Evolutionary conservation across 495 filamentous ascomycete species (phyloP).

Genomic region (Collariella sp.): DNA sequence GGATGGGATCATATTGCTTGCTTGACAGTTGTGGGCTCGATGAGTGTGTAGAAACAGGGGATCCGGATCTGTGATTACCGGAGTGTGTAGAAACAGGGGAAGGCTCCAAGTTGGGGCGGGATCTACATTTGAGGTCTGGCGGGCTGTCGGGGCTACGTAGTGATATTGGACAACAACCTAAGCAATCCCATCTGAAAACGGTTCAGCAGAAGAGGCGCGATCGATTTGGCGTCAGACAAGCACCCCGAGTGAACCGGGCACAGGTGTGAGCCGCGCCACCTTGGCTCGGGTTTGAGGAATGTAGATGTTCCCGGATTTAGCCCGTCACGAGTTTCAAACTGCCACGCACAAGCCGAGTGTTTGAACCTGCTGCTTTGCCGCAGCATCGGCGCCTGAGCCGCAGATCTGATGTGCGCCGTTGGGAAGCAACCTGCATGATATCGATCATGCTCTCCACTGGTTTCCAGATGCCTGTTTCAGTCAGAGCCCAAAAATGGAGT

Average conservation of each 20-base stretch:
- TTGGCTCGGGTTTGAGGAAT: not conserved
- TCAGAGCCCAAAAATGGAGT: no score
- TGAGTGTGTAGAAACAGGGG: no score
- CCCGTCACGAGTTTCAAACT: not conserved
- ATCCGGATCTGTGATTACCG: no score
- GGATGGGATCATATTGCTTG: not conserved
- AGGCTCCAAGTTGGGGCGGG: not conserved
- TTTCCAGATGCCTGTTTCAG: no score
- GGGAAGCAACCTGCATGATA: no score
- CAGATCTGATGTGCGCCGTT: no score
- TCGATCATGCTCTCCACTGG: no score
- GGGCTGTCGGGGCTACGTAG: not conserved
- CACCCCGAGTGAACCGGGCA: not conserved
- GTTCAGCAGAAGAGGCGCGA: not conserved
- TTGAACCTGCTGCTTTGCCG: no score
- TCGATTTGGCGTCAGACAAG: not conserved
- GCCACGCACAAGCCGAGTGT: not conserved
- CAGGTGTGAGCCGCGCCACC: slow-evolving; percentile 2
- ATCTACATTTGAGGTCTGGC: not conserved
- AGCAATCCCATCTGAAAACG: not conserved
- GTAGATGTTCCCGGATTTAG: not conserved
- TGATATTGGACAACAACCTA: no score
- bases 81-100: no score
- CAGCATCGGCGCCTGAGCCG: not conserved
- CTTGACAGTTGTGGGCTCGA: not conserved